Evolutionary conservation across 2,329 filamentous ascomycete genomes (phyloP), one percentile per base, ranked within the genome.

Genomic region (Dothistroma pini): DNA sequence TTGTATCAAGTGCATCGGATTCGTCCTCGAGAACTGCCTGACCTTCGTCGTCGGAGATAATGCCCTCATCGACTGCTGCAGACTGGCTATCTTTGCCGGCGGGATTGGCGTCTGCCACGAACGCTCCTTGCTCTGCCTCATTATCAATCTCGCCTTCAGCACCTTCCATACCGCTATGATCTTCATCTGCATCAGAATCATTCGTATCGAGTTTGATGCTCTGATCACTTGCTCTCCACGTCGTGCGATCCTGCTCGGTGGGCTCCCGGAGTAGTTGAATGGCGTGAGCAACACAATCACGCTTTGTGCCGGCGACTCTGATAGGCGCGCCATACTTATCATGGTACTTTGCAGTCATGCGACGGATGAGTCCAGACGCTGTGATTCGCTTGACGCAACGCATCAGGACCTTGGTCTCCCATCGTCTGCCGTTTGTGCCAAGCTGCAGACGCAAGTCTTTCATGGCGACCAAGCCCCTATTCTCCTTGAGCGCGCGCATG

Each of bases 371-470:
- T 8, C 77, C 78, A 19, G 70, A 70, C 32, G 75, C 72, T 41
- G 75, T 74, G 11, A 81, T 63, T 19, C 78, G 75, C 25, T 72
- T 67, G 21, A 79, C 68, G 16, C 76, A 75, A 10, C 74, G 72
- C 53, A 75, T 71, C 6, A 79, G 69, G 5, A 75, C 72, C 54
- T 75, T 74, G 25, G 72, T 74, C 52, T 76, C 74, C 72, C 75
- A 77, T 10, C 69, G 70, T 21, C 72, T 65, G 48, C 72, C 68
- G 2, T 71, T 54, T 19, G 73, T 69, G 9, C 67, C 70, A 54
- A 86, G 70, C 29, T 76, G 77, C 31, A 74, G 74, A 57, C 83
- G 81, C 11, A 87, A 73, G 61, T 86, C 82, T 56, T 77, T 75
- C 14, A 81, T 77, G 2, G 80, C 76, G 49, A 86, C 79, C 35